Evolutionary conservation across 2,329 filamentous ascomycete genomes (phyloP).

Genomic region (Arthrobotrys entomopaga): DNA sequence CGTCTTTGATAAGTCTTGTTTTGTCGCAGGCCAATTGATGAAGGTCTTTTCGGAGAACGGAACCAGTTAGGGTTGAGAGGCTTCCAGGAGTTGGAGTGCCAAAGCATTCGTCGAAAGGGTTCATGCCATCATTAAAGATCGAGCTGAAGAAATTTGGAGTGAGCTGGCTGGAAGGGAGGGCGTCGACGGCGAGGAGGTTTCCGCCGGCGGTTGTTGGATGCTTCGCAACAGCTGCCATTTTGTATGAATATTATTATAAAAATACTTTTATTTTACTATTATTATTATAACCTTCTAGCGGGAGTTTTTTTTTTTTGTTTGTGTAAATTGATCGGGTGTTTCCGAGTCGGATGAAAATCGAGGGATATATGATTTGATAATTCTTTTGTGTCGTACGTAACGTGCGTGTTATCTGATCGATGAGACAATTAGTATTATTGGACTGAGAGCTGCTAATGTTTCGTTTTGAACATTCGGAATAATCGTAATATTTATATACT

Average conservation of each 20-base stretch:
- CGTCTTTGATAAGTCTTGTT: conserved; percentile 41
- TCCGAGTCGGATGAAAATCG: conserved; percentile 9
- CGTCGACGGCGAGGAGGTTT: conserved; percentile 30
- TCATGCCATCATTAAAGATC: conserved; percentile 55
- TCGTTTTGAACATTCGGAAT: too few relatives aligned
- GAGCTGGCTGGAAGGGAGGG: conserved; percentile 48
- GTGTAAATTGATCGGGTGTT: not conserved
- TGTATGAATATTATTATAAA: conserved; percentile 12
- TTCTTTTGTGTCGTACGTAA: not conserved
- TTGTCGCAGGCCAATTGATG: conserved; percentile 24
- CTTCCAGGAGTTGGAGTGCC: conserved; percentile 20
- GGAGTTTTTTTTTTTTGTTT: not conserved
- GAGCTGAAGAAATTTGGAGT: conserved; percentile 54
- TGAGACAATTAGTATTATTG: not conserved
- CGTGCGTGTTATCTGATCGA: not conserved
- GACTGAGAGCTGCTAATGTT: not conserved
- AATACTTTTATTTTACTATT: not conserved
- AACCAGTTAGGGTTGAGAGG: conserved; percentile 17
- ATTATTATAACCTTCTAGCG: not conserved
- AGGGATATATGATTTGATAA: conserved; percentile 17
- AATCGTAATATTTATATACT: too few relatives aligned
- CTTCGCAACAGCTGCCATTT: conserved; percentile 50
- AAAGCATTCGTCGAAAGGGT: conserved; percentile 54
- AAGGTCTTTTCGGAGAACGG: conserved; percentile 34
- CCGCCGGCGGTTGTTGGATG: conserved; percentile 33